Evolutionary conservation across 2,329 filamentous ascomycete genomes (phyloP).

Genomic region (Trichoderma gracile): DNA sequence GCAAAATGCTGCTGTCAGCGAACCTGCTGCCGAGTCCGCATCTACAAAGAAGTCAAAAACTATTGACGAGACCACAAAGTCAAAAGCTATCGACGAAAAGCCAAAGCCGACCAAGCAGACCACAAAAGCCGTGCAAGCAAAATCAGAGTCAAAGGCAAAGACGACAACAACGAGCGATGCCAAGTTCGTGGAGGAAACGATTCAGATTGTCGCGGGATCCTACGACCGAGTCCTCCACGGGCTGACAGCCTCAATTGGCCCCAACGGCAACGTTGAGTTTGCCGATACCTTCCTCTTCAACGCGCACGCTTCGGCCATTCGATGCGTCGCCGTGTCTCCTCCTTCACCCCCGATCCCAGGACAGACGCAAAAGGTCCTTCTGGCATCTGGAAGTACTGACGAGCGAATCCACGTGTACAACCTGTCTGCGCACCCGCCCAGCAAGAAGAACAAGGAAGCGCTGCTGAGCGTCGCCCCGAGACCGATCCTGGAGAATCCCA

Average conservation of each 20-base stretch:
- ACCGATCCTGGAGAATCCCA: conserved; percentile 78
- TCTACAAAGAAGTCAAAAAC: conserved; percentile 40
- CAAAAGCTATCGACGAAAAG: conserved; percentile 30
- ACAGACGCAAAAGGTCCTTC: conserved; percentile 77
- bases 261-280: conserved; percentile 60
- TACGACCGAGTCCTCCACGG: conserved; percentile 94
- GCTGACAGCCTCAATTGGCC: conserved; percentile 69
- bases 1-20: conserved; percentile 37
- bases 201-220: conserved; percentile 89
- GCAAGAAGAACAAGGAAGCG: conserved; percentile 55
- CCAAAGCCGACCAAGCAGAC: conserved; percentile 36
- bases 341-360: conserved; percentile 61
- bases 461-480: conserved; percentile 69
- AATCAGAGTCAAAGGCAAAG: conserved; percentile 16
- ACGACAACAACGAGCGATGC: conserved; percentile 17
- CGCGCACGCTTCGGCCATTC: conserved; percentile 85
- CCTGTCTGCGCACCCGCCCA: conserved; percentile 69
- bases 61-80: conserved; percentile 35
- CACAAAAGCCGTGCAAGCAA: conserved; percentile 15
- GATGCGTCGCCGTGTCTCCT: conserved; percentile 83
- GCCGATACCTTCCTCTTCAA: conserved; percentile 95
- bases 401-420: conserved; percentile 95
- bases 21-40: conserved; percentile 31
- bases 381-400: conserved; percentile 90
- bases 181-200: conserved; percentile 48